These are phyloP conservation scores for Saitozyma podzolica DNA, from an alignment of 768 basidiomycete genomes.

Conservation along the genomic window DNA sequence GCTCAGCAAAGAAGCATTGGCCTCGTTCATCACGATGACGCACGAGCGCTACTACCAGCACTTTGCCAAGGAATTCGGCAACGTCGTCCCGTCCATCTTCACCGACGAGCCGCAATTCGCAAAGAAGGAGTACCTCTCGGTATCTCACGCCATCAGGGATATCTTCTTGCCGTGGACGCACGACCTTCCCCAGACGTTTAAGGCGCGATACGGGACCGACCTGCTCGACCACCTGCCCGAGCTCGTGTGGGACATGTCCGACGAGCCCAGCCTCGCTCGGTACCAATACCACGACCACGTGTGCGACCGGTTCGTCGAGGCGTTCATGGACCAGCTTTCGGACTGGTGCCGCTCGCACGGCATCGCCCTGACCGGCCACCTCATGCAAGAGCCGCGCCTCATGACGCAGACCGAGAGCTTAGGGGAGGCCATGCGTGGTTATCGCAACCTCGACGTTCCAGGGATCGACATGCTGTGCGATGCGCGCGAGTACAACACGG, in stretches of 20 bases:
- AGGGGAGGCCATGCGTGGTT: constrained; percentile 37
- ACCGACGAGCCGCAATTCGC: constrained; percentile 40
- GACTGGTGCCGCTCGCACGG: constrained; percentile 31
- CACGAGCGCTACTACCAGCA: constrained; percentile 34
- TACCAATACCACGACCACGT: constrained; percentile 33
- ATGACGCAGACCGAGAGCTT: constrained; percentile 23
- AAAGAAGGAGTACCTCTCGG: constrained; percentile 13
- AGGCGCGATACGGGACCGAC: constrained; percentile 16
- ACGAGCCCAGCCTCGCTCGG: constrained; percentile 14
- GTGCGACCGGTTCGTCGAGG: constrained; percentile 27
- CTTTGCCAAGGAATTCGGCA: constrained; percentile 31
- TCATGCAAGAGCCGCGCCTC: constrained; percentile 26
- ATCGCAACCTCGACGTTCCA: constrained; percentile 36
- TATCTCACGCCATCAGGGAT: constrained; percentile 19
- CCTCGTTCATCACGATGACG: constrained; percentile 32
- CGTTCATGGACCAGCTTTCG: constrained; percentile 22
- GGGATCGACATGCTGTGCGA: constrained; percentile 43
- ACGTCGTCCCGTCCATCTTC: constrained; percentile 34
- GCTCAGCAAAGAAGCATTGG: constrained; percentile 19
- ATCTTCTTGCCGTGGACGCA: constrained; percentile 37
- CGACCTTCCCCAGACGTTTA: constrained; percentile 12
- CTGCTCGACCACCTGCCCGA: constrained; percentile 26
- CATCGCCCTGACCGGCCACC: constrained; percentile 26
- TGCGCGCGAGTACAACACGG: constrained; percentile 32
- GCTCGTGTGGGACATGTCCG: constrained; percentile 30